These are phyloP conservation scores for Neofusicoccum cordaticola DNA, from an alignment of 2,329 filamentous ascomycete genomes.

Conservation along the genomic window DNA sequence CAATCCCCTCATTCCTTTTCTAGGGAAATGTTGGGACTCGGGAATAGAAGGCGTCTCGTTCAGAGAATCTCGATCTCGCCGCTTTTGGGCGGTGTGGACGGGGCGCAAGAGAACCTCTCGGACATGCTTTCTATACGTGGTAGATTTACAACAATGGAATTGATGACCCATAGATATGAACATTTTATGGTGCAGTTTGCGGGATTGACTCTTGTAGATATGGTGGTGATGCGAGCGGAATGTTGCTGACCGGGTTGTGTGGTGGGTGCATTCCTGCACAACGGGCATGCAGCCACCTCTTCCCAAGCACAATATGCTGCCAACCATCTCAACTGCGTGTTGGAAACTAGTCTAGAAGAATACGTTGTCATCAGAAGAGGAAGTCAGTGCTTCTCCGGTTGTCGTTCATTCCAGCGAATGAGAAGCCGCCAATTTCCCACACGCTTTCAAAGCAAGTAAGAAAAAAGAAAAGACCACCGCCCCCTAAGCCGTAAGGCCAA, in stretches of 20 bases:
- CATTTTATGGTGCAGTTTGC: too few relatives aligned
- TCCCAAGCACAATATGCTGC: too few relatives aligned
- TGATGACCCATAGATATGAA: background rate
- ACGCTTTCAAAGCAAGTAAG: background rate
- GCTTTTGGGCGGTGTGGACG: constrained; percentile 27
- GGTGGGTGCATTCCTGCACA: too few relatives aligned
- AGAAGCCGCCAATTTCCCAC: background rate
- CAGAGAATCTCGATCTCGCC: constrained; percentile 19
- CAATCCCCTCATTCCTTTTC: constrained; percentile 13
- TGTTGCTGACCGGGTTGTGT: too few relatives aligned
- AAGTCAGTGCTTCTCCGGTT: too few relatives aligned
- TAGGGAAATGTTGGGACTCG: constrained; percentile 18
- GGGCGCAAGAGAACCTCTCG: constrained; percentile 39
- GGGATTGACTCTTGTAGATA: too few relatives aligned
- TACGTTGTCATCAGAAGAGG: too few relatives aligned
- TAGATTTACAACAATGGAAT: background rate
- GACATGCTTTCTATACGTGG: constrained; percentile 22
- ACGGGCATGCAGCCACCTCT: too few relatives aligned
- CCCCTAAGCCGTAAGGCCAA: too few relatives aligned
- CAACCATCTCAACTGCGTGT: too few relatives aligned
- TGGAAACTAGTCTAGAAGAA: too few relatives aligned
- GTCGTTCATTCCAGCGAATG: background rate
- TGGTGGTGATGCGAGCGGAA: too few relatives aligned
- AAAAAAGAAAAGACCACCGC: background rate
- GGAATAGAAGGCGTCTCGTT: constrained; percentile 35